phyloP scores from a whole-genome alignment of 2,329 filamentous ascomycete genomes.

The Juglanconis sp. region DNA sequence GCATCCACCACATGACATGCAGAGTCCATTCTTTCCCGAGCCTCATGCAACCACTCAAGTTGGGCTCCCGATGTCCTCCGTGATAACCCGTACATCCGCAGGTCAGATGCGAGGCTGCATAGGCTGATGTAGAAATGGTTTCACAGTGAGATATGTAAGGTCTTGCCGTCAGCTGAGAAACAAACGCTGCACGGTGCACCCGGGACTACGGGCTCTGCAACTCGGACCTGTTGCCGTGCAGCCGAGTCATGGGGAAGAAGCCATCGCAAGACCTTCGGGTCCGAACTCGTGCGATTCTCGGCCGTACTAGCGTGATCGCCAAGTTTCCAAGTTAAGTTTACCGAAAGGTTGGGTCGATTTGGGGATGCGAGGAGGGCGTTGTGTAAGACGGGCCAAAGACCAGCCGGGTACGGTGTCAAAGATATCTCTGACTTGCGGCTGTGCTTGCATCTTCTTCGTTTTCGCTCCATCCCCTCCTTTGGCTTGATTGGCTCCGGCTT shows the following conservation, averaged over 20 bases:
- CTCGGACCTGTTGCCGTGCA: not conserved
- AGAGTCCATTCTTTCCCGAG: too few species aligned
- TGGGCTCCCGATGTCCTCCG: too few species aligned
- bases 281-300: not conserved
- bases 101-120: too few species aligned
- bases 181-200: not conserved
- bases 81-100: too few species aligned
- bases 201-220: not conserved
- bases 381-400: slow-evolving; percentile 9
- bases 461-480: not conserved
- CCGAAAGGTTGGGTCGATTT: not conserved
- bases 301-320: not conserved
- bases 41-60: too few species aligned
- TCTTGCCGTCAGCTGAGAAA: too few species aligned
- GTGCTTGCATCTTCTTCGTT: not conserved
- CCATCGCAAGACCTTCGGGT: not conserved
- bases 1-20: too few species aligned
- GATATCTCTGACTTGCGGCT: not conserved
- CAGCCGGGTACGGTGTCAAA: not conserved
- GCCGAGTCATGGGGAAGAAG: not conserved
- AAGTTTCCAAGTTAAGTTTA: too few species aligned
- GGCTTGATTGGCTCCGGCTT: not conserved
- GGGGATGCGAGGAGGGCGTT: not conserved
- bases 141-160: too few species aligned
- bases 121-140: too few species aligned